Evolutionary conservation across 2,329 filamentous ascomycete species (phyloP).

Genomic region (Paecilomyces formosus): DNA sequence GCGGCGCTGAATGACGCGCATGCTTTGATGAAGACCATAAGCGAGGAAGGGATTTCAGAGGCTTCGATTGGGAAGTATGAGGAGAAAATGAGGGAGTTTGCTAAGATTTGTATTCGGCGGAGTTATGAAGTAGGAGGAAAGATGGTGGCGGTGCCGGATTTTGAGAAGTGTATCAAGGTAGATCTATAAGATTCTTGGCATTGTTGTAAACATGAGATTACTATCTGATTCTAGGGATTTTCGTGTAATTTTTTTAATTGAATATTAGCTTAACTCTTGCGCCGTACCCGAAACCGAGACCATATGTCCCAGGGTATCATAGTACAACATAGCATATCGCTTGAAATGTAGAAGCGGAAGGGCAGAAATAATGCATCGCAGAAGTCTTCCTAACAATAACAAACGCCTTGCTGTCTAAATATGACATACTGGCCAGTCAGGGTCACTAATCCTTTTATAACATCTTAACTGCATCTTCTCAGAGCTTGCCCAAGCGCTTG

Average conservation of each 20-base stretch:
- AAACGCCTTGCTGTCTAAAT: background rate
- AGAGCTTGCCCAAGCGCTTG: background rate
- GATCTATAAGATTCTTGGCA: background rate
- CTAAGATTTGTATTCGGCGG: background rate
- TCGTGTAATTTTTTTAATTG: no score
- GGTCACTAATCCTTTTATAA: background rate
- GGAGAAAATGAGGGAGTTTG: background rate
- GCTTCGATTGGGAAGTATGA: background rate
- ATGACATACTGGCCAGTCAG: background rate
- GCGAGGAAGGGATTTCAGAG: background rate
- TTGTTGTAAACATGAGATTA: background rate
- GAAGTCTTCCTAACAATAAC: background rate
- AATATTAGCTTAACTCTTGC: background rate
- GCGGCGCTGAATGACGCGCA: conserved; percentile 35
- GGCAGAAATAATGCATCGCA: background rate
- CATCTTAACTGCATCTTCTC: background rate
- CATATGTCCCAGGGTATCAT: background rate
- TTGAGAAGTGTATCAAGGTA: background rate
- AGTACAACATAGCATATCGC: background rate
- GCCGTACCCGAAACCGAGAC: background rate
- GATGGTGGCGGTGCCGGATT: background rate
- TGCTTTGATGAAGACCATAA: conserved; percentile 18
- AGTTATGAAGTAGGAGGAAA: background rate
- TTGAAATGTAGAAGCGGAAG: background rate
- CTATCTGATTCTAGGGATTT: no score